Percentiles rank a stretch among this genome's conserved stretches.
Conservation (phyloP, 192 early-diverging fungal species). For the Oehlia diaphana region DNA sequence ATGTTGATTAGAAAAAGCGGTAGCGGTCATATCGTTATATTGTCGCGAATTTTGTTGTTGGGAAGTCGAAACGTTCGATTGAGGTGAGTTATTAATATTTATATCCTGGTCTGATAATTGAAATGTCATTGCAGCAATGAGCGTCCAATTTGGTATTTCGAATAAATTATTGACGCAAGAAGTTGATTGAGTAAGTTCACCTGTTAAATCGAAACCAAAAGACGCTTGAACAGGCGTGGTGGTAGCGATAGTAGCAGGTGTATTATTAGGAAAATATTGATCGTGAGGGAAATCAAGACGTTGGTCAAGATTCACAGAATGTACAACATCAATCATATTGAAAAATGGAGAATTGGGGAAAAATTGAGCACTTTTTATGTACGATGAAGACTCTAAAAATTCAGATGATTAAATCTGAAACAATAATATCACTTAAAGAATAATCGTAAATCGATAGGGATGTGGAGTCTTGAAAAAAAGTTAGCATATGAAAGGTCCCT, state of each 20-base stretch:
- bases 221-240: background rate
- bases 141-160: background rate
- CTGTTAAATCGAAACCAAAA: conserved; percentile 17
- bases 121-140: background rate
- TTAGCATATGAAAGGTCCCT: conserved; percentile 5
- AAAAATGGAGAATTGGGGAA: background rate
- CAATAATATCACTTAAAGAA: conserved; percentile 14
- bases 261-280: background rate
- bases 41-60: background rate
- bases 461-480: conserved; percentile 2
- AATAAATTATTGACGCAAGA: background rate
- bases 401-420: conserved; percentile 8
- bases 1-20: background rate
- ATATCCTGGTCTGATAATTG: background rate
- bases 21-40: background rate
- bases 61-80: background rate
- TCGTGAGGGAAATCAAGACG: conserved; percentile 5
- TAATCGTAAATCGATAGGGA: background rate
- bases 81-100: too few relatives aligned
- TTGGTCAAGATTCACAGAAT: conserved; percentile 23
- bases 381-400: background rate
- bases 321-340: conserved; percentile 21
- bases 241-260: conserved; percentile 7
- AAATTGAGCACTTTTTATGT: background rate
- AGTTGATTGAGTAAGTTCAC: background rate